These are phyloP conservation scores for Trypanosoma platydactyli DNA, from an alignment of 208 protist genomes.

Conservation along the genomic window DNA sequence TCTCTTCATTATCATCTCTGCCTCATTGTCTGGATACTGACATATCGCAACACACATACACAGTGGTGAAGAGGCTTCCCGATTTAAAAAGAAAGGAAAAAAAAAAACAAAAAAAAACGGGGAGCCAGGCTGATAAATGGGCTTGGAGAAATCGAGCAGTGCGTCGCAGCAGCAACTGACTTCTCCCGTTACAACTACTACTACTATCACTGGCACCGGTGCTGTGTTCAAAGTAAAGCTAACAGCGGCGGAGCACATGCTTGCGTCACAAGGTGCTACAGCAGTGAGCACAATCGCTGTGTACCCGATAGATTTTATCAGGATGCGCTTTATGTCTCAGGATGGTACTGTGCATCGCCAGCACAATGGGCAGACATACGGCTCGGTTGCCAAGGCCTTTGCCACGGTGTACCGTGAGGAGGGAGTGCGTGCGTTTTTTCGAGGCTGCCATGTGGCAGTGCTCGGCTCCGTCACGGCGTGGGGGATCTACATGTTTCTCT, in stretches of 20 bases:
- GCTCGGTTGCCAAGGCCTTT: slow-evolving; percentile 36
- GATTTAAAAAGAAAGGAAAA: not conserved
- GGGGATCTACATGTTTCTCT: slow-evolving; percentile 90
- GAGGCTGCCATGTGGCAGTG: slow-evolving; percentile 68
- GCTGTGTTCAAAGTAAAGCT: too few species aligned
- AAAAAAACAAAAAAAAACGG: not conserved
- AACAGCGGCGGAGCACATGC: slow-evolving; percentile 23
- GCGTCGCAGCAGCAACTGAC: too few species aligned
- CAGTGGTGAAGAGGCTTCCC: too few species aligned
- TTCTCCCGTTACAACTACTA: not conserved
- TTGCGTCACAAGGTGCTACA: slow-evolving; percentile 63
- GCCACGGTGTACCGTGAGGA: slow-evolving; percentile 50
- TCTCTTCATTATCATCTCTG: too few species aligned
- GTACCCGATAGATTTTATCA: slow-evolving; percentile 90
- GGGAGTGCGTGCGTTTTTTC: slow-evolving; percentile 60
- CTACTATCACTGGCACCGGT: not conserved
- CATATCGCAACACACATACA: too few species aligned
- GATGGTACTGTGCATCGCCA: slow-evolving; percentile 66
- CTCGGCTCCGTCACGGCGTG: slow-evolving; percentile 60
- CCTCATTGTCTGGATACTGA: too few species aligned
- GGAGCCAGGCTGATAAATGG: not conserved
- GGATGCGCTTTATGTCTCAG: slow-evolving; percentile 88
- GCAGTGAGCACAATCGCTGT: slow-evolving; percentile 61
- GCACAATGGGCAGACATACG: slow-evolving; percentile 77
- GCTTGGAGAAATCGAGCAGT: too few species aligned